These are phyloP conservation scores for Colletotrichum horii DNA, from an alignment of 2,329 filamentous ascomycete species.

Conservation along the genomic window DNA sequence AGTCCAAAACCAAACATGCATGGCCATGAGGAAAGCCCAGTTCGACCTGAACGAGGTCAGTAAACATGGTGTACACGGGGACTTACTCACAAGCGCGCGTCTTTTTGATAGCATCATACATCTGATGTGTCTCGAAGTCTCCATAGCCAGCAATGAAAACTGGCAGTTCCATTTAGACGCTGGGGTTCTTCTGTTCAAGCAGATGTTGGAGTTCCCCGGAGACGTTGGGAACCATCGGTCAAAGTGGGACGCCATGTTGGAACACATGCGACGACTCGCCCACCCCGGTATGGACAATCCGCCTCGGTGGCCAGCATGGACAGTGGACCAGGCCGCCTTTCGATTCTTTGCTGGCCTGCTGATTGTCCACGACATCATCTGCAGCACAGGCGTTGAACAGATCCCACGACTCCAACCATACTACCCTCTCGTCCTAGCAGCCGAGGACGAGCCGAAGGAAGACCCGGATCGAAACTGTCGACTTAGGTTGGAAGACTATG, in stretches of 20 bases:
- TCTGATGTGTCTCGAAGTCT: constrained; percentile 58
- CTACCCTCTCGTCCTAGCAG: neutral
- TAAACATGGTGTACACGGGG: constrained; percentile 30
- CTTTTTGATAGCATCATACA: constrained; percentile 57
- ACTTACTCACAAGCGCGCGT: constrained; percentile 36
- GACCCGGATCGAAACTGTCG: constrained; percentile 24
- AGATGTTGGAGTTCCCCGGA: constrained; percentile 42
- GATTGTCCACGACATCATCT: constrained; percentile 53
- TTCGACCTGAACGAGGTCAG: constrained; percentile 42
- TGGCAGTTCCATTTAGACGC: constrained; percentile 56
- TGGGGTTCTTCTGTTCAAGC: constrained; percentile 52
- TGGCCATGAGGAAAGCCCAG: constrained; percentile 47
- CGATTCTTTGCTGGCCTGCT: constrained; percentile 52
- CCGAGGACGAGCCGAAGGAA: neutral
- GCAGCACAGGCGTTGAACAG: constrained; percentile 47
- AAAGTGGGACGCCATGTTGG: neutral
- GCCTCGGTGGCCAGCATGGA: constrained; percentile 29
- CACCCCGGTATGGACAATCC: neutral
- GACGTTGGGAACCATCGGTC: neutral
- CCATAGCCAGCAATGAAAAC: constrained; percentile 48
- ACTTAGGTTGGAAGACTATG: constrained; percentile 45
- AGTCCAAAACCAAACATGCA: constrained; percentile 47
- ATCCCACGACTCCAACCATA: constrained; percentile 42
- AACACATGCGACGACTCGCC: neutral
- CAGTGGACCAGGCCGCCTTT: constrained; percentile 48